Conservation (phyloP, 306 rosid genomes). For the Rosa rugosa region DNA sequence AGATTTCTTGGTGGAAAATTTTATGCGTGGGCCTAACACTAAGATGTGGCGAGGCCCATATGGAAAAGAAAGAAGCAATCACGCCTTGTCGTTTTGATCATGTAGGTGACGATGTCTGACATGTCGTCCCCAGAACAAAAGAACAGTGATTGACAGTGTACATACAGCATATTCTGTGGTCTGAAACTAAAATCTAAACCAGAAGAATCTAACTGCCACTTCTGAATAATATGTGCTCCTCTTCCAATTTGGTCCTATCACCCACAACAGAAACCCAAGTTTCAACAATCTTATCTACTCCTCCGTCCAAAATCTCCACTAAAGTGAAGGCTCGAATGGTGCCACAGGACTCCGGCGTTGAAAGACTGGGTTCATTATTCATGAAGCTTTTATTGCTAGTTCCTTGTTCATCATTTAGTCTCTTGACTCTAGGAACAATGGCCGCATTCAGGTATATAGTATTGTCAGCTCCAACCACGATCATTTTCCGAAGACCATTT, state of each 20-base stretch:
- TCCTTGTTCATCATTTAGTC: slow-evolving; percentile 33
- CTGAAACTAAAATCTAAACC: slow-evolving; percentile 8
- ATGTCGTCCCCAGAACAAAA: no score
- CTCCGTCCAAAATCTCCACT: slow-evolving; percentile 56
- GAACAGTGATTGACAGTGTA: no score
- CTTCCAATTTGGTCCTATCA: slow-evolving; percentile 51
- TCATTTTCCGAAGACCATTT: slow-evolving; percentile 79
- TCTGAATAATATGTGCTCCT: slow-evolving; percentile 54
- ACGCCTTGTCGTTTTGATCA: no score
- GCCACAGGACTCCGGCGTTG: slow-evolving; percentile 38
- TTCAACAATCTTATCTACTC: slow-evolving; percentile 61
- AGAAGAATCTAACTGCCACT: slow-evolving; percentile 19
- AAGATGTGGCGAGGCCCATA: no score
- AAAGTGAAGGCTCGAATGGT: slow-evolving; percentile 70
- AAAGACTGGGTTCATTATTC: slow-evolving; percentile 20
- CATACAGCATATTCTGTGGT: slow-evolving; percentile 13
- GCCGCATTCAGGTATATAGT: slow-evolving; percentile 84
- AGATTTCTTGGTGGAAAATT: no score
- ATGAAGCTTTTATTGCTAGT: slow-evolving; percentile 27
- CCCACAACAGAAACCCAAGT: slow-evolving; percentile 74
- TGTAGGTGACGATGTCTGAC: no score
- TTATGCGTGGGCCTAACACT: no score
- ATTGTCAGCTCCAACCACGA: slow-evolving; percentile 53
- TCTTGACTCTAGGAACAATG: slow-evolving; percentile 71
- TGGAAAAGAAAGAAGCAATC: no score